Conservation (phyloP, 2,329 filamentous ascomycete species). For the Cercospora zeae-maydis region DNA sequence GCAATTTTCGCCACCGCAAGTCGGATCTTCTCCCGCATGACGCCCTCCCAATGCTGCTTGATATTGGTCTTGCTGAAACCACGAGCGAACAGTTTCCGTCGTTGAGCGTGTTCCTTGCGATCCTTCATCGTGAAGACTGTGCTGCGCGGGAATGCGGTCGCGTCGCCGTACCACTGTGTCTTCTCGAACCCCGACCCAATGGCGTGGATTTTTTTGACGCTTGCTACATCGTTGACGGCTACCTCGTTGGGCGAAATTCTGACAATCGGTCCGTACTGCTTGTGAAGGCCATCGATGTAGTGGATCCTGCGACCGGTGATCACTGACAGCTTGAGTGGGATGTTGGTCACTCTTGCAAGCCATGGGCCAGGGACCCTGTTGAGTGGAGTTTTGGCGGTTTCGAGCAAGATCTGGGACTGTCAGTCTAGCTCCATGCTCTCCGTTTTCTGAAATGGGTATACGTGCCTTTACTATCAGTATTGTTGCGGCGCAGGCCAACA, state of each 20-base stretch:
- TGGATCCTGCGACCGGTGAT: constrained; percentile 39
- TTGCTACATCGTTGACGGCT: constrained; percentile 29
- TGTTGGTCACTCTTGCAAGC: constrained; percentile 25
- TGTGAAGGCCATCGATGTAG: constrained; percentile 41
- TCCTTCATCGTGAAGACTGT: constrained; percentile 41
- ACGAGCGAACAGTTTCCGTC: constrained; percentile 38
- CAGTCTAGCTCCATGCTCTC: not conserved
- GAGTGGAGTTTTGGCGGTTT: constrained; percentile 23
- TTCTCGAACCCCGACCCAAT: constrained; percentile 32
- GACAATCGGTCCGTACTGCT: constrained; percentile 33
- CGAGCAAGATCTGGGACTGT: constrained; percentile 1
- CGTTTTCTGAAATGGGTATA: not conserved
- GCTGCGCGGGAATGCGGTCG: constrained; percentile 22
- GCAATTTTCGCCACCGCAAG: constrained; percentile 38
- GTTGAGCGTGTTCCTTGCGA: constrained; percentile 35
- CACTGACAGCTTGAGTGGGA: constrained; percentile 38
- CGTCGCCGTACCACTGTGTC: constrained; percentile 29
- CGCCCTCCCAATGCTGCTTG: constrained; percentile 37
- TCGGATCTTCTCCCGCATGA: constrained; percentile 35
- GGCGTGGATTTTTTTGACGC: constrained; percentile 34
- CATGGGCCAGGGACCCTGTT: constrained; percentile 32
- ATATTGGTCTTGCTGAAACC: constrained; percentile 39
- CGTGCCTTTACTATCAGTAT: not conserved
- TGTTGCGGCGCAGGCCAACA: not conserved
- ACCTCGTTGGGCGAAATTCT: constrained; percentile 33